Percentiles rank a stretch among this genome's conserved stretches.
phyloP scores from a whole-genome alignment of 2,329 filamentous ascomycete species.

The Monosporascus sp. region DNA sequence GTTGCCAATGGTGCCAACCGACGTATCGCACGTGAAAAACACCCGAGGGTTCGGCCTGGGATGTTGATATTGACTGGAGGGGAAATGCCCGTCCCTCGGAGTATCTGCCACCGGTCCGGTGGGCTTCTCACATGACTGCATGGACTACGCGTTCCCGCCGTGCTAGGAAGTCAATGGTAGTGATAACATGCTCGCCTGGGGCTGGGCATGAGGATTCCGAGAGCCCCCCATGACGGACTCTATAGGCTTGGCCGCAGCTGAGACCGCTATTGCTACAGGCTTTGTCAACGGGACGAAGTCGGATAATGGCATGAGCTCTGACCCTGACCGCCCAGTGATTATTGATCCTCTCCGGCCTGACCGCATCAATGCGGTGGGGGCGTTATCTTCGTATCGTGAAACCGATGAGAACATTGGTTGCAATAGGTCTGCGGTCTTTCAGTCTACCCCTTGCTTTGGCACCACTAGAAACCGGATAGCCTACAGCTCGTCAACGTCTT shows the following conservation, averaged over 20 bases:
- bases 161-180: constrained; percentile 4
- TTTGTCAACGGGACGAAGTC: constrained; percentile 11
- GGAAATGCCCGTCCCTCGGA: constrained; percentile 12
- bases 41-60: constrained; percentile 12
- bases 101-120: constrained; percentile 4
- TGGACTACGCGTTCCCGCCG: constrained; percentile 10
- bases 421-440: constrained; percentile 15
- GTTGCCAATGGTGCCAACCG: neutral
- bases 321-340: constrained; percentile 1
- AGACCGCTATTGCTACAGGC: constrained; percentile 10
- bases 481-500: constrained; percentile 8
- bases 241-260: constrained; percentile 15
- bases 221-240: constrained; percentile 9
- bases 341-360: constrained; percentile 13
- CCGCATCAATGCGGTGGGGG: constrained; percentile 13
- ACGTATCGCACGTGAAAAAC: constrained; percentile 8
- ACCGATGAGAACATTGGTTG: constrained; percentile 11
- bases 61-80: constrained; percentile 14
- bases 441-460: constrained; percentile 10
- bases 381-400: constrained; percentile 13
- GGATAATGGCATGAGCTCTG: constrained; percentile 4
- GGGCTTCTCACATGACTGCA: constrained; percentile 11
- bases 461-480: constrained; percentile 7
- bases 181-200: constrained; percentile 14
- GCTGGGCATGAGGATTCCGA: constrained; percentile 6